phyloP scores from a whole-genome alignment of 2,329 filamentous ascomycete genomes.

The Verticillium klebahnii region DNA sequence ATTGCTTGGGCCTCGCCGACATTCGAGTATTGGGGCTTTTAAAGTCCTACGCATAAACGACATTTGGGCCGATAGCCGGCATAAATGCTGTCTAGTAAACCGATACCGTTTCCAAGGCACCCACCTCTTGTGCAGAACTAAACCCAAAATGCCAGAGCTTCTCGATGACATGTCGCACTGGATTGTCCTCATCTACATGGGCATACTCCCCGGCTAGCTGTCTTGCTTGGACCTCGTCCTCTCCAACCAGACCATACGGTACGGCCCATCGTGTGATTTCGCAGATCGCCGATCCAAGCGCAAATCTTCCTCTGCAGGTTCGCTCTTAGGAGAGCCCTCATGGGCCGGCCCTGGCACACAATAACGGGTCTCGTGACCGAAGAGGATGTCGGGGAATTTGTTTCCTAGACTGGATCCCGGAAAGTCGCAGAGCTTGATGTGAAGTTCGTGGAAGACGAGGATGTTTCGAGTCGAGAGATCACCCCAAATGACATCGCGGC shows the following conservation, averaged over 20 bases:
- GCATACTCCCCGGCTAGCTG: neutral
- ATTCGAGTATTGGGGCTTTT: too few species aligned
- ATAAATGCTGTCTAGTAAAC: too few species aligned
- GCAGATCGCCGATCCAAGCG: slow-evolving; percentile 1
- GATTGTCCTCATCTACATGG: neutral
- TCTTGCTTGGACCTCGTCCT: neutral
- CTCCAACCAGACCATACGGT: neutral
- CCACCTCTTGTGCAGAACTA: neutral
- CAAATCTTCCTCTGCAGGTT: neutral
- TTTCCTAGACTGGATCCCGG: neutral
- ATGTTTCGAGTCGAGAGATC: slow-evolving; percentile 1
- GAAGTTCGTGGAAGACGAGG: neutral
- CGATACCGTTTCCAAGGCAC: neutral
- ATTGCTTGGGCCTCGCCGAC: too few species aligned
- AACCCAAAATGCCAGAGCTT: neutral
- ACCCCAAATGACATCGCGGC: neutral
- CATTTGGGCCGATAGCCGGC: too few species aligned
- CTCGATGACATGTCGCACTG: neutral
- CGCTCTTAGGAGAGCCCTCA: too few species aligned
- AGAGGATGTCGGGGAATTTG: neutral
- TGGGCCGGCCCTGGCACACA: too few species aligned
- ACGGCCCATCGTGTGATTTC: slow-evolving; percentile 4
- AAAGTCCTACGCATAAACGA: too few species aligned
- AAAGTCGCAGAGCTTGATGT: slow-evolving; percentile 2
- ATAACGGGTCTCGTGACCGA: too few species aligned